Conservation (phyloP, 306 rosid genomes). For the Prunus dulcis region DNA sequence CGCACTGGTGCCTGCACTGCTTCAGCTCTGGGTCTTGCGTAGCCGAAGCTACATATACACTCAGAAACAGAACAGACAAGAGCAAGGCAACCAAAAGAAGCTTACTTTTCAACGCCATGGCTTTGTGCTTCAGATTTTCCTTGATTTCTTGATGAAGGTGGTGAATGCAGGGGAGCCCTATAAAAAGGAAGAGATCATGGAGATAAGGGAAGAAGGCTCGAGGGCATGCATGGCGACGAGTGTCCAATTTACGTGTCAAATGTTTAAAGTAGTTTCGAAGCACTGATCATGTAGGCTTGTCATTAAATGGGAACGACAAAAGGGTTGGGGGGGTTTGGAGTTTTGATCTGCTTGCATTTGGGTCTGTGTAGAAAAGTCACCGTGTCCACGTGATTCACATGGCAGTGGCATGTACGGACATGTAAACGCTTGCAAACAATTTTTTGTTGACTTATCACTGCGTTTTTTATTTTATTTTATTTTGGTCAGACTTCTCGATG, state of each 20-base stretch:
- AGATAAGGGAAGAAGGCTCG: neutral
- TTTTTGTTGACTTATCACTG: neutral
- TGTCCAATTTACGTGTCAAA: slow-evolving; percentile 30
- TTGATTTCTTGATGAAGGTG: neutral
- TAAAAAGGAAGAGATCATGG: neutral
- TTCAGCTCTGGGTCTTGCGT: slow-evolving; percentile 34
- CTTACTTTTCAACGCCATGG: slow-evolving; percentile 26
- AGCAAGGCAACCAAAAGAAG: slow-evolving; percentile 17
- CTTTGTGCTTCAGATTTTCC: neutral
- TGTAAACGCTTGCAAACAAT: neutral
- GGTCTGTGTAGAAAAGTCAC: neutral
- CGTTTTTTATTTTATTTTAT: neutral
- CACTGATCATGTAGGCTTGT: neutral
- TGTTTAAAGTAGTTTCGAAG: neutral
- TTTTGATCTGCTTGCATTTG: neutral
- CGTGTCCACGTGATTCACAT: neutral
- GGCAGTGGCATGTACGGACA: slow-evolving; percentile 4
- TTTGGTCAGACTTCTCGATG: neutral
- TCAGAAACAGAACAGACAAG: slow-evolving; percentile 15
- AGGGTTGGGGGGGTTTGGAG: neutral
- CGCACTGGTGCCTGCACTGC: slow-evolving; percentile 60
- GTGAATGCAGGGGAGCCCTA: neutral
- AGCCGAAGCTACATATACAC: slow-evolving; percentile 12
- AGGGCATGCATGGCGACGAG: slow-evolving; percentile 39
- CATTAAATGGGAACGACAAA: neutral